Percentiles rank a stretch among this genome's conserved stretches.
These are phyloP conservation scores for Colletotrichum siamense DNA, from an alignment of 2,329 filamentous ascomycete species.

Conservation along the genomic window DNA sequence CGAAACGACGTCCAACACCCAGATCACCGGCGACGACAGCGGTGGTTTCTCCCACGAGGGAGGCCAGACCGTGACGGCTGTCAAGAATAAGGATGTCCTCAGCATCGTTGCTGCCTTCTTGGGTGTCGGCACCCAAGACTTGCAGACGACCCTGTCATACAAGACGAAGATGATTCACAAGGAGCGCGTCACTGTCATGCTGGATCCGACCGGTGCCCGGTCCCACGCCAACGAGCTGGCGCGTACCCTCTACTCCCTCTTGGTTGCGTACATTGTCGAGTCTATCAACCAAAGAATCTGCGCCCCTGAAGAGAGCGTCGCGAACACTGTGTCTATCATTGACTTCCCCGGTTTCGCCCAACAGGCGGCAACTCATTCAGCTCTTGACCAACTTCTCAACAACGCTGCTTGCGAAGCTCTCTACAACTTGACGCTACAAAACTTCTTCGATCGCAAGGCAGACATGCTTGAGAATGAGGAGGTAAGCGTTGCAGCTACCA, in stretches of 20 bases:
- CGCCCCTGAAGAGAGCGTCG: slow-evolving; percentile 84
- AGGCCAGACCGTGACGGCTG: slow-evolving; percentile 81
- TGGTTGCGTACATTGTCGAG: slow-evolving; percentile 95
- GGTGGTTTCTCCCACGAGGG: slow-evolving; percentile 97
- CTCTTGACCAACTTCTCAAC: slow-evolving; percentile 90
- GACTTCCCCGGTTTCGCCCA: slow-evolving; percentile 97
- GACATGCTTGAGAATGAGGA: slow-evolving; percentile 95
- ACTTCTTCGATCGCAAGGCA: slow-evolving; percentile 94
- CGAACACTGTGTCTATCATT: slow-evolving; percentile 92
- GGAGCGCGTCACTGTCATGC: slow-evolving; percentile 98
- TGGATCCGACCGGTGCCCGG: slow-evolving; percentile 88
- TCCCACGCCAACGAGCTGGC: slow-evolving; percentile 94
- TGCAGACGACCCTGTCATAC: slow-evolving; percentile 90
- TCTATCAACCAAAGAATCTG: slow-evolving; percentile 89
- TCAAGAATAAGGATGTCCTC: slow-evolving; percentile 92
- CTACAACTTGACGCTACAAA: slow-evolving; percentile 92
- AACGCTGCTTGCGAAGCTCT: slow-evolving; percentile 92
- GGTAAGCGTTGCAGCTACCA: slow-evolving; percentile 86
- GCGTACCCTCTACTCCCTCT: slow-evolving; percentile 88
- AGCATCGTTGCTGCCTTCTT: slow-evolving; percentile 91
- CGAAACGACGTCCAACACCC: slow-evolving; percentile 79
- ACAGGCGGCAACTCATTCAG: slow-evolving; percentile 80
- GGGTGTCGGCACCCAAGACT: slow-evolving; percentile 78
- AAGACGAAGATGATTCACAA: slow-evolving; percentile 96
- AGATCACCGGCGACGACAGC: slow-evolving; percentile 83